Base-by-base conservation (phyloP, 2,329 filamentous ascomycete genomes). In the Reticulascus tulasneorum region DNA sequence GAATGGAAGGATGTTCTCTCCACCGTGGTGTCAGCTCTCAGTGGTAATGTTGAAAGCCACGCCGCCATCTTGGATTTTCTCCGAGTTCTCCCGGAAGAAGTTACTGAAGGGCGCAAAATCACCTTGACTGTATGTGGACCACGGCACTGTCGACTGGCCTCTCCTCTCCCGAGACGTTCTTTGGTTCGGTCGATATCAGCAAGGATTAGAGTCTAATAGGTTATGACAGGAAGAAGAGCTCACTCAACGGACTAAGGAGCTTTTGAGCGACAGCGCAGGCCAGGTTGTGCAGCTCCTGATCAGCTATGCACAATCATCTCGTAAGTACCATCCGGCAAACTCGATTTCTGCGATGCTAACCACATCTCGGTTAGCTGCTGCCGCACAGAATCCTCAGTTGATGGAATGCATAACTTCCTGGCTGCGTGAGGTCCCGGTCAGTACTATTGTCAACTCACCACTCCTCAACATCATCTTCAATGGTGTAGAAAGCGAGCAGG, bases 31-130 rank as follows among this genome's bases (percentile, higher is more conserved):
- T 75, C 81, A 37, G 77, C 86, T 27, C 77, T 97, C 38, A 84
- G 85, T 48, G 79, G 77, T 58, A 84, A 85, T 54, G 78, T 84
- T 42, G 79, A 82, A 55, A 88, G 84, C 59, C 80, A 93, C 53
- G 80, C 89, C 47, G 93, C 86, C 61, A 85, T 97, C 54, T 74
- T 98, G 56, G 93, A 98, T 63, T 98, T 98, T 63, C 75, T 98
- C 48, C 89, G 88, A 63, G 90, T 98, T 54, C 81, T 98, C 48
- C 93, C 93, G 38, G 93, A 98, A 73, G 93, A 98, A 76, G 93
- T 98, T 58, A 97, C 87, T 52, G 91, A 98, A 75, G 93, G 93
- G 69, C 88, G 93, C 68, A 98, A 97, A 73, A 96, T 98, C 76
- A 95, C 89, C 75, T 77, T 98, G 69, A 90, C 88, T 79, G 90